A percentile compares a stretch with the other conserved stretches of the same genome.
These are phyloP conservation scores for Citrus trifoliata DNA, from an alignment of 345 rosid species.

Conservation along the genomic window DNA sequence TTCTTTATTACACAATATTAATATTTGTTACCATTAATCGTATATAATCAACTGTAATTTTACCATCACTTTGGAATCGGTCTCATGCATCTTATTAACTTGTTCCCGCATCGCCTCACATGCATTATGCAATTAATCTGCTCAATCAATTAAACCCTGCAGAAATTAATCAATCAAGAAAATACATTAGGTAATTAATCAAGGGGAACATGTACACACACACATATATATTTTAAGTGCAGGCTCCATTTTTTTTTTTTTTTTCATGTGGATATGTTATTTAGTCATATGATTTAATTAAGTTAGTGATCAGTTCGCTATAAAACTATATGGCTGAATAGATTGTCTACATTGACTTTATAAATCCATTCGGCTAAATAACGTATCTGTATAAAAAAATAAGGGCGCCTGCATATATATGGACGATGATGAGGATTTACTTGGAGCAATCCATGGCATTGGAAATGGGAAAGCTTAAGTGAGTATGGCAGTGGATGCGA, in stretches of 20 bases:
- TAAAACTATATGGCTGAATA: background rate
- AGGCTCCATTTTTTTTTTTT: too few relatives aligned
- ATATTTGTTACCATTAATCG: too few relatives aligned
- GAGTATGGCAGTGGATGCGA: slow-evolving; percentile 5
- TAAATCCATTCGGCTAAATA: fast-evolving
- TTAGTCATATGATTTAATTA: too few relatives aligned
- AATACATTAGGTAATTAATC: background rate
- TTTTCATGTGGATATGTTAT: too few relatives aligned
- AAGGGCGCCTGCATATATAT: too few relatives aligned
- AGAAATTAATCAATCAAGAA: background rate
- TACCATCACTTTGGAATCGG: too few relatives aligned
- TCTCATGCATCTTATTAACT: too few relatives aligned
- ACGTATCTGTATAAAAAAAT: too few relatives aligned
- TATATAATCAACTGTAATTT: too few relatives aligned
- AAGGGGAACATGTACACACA: background rate
- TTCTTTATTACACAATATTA: too few relatives aligned
- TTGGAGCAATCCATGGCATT: slow-evolving; percentile 38
- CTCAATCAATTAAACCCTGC: background rate
- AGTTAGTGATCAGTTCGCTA: fast-evolving
- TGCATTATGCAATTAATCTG: background rate
- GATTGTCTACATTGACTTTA: too few relatives aligned
- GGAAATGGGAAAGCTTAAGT: slow-evolving; percentile 34
- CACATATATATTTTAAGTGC: too few relatives aligned
- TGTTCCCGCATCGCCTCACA: background rate
- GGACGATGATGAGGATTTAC: slow-evolving; percentile 10